Evolutionary conservation across 2,329 filamentous ascomycete genomes (phyloP), one percentile per base, ranked within the genome.

Genomic region (Sarocladium strictum): DNA sequence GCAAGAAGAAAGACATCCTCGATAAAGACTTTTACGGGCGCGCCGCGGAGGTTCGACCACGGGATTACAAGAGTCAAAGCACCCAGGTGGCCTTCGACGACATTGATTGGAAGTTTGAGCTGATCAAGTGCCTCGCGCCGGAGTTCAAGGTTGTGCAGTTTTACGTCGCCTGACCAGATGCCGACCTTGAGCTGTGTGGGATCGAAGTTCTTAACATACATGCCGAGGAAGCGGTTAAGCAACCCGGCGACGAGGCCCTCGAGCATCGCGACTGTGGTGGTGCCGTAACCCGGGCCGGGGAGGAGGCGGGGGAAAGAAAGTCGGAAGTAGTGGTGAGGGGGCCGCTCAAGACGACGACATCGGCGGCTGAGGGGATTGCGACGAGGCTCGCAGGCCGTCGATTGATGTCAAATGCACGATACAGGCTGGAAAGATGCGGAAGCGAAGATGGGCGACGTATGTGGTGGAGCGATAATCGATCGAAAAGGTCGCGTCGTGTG

Each of bases 121-220:
- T 99, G 95, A 68, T 99, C 94, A 61, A 99, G 86, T 17, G 94
- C 94, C 77, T 99, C 94, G 56, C 89, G 84, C 55, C 92, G 90
- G 49, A 99, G 81, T 75, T 99, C 89, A 56, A 99, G 85, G 65
- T 99, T 86, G 57, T 86, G 86, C 45, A 99, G 80, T 74, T 96
- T 96, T 65, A 99, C 94, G 76, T 99, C 94, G 64, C 95, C 94
- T 21, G 90, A 96, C 94, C 93, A 99, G 65, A 99, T 99, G 59
- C 95, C 94, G 59, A 99, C 92, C 69, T 99, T 99, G 61, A 99
- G 81, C 76, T 99, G 94, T 65, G 90, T 88, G 54, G 94, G 90
- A 72, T 99, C 94, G 70, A 99, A 99, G 74, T 99, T 97, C 81
- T 96, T 92, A 72, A 99, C 93, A 72, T 99, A 99, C 88, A 97